phyloP scores from a whole-genome alignment of 192 early-diverging fungal species.

The Linnemannia zychae region DNA sequence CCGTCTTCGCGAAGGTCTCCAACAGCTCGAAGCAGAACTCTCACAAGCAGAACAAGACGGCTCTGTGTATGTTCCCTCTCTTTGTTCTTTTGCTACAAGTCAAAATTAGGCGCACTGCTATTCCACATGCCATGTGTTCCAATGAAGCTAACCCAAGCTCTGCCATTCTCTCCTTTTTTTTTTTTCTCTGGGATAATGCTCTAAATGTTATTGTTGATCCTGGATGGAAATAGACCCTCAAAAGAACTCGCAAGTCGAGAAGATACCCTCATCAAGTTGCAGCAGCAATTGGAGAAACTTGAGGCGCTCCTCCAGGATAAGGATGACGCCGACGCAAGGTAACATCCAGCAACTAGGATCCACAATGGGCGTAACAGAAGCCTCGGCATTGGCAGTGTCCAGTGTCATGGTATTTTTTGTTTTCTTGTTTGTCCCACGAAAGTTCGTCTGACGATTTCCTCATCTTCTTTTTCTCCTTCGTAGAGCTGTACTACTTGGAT shows the following conservation, averaged over 20 bases:
- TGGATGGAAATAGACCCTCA: slow-evolving; percentile 34
- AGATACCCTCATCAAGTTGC: slow-evolving; percentile 72
- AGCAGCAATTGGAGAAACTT: slow-evolving; percentile 72
- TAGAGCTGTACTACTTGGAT: slow-evolving; percentile 48
- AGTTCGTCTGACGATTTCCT: not conserved
- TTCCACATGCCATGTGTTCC: not conserved
- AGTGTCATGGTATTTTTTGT: not conserved
- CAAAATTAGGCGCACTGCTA: not conserved
- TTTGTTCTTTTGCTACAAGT: not conserved
- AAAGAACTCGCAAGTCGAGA: slow-evolving; percentile 71
- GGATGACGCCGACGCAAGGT: slow-evolving; percentile 61
- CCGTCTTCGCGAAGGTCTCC: slow-evolving; percentile 65
- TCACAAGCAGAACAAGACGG: slow-evolving; percentile 68
- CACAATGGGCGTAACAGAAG: not conserved
- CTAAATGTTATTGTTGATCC: not conserved
- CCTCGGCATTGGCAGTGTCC: too few species aligned
- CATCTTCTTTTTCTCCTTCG: not conserved
- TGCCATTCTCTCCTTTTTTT: not conserved
- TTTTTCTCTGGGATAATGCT: not conserved
- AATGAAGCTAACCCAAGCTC: not conserved
- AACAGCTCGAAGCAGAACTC: slow-evolving; percentile 66
- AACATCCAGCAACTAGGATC: not conserved
- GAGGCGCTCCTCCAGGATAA: slow-evolving; percentile 63
- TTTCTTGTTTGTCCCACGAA: not conserved
- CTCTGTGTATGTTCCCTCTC: slow-evolving; percentile 55